Evolutionary conservation across 805 yeast genomes (phyloP).

Genomic region (Candida caryicola): DNA sequence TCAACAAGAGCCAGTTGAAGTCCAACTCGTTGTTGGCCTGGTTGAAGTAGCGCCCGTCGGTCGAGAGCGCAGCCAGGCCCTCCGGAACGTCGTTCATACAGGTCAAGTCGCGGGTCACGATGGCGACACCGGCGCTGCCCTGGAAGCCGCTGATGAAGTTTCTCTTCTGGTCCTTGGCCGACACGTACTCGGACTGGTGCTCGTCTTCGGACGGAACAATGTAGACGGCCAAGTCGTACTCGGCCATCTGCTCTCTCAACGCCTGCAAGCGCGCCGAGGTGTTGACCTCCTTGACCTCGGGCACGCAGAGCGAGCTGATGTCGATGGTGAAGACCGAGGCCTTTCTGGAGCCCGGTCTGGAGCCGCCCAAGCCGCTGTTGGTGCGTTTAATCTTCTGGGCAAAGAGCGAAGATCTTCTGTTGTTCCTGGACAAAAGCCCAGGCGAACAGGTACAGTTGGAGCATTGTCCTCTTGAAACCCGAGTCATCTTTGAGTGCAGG

Average conservation of each 20-base stretch:
- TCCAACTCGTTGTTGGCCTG: constrained; percentile 60
- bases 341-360: constrained; percentile 32
- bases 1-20: constrained; percentile 56
- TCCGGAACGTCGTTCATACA: constrained; percentile 53
- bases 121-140: constrained; percentile 62
- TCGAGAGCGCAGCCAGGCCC: constrained; percentile 53
- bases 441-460: constrained; percentile 82
- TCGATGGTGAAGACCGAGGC: constrained; percentile 43
- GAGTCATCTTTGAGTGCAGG: constrained; percentile 19
- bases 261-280: constrained; percentile 39
- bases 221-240: constrained; percentile 48
- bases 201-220: constrained; percentile 61
- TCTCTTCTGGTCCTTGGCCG: constrained; percentile 52
- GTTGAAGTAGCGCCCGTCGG: constrained; percentile 60
- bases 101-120: constrained; percentile 51
- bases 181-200: constrained; percentile 62
- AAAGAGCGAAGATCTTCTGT: constrained; percentile 55
- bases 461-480: constrained; percentile 48
- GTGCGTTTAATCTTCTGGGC: constrained; percentile 32
- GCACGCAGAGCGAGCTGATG: constrained; percentile 40
- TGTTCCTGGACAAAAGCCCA: constrained; percentile 67
- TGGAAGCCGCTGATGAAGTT: constrained; percentile 57
- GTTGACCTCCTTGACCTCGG: constrained; percentile 48
- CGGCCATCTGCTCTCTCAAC: constrained; percentile 38
- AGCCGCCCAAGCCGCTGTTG: constrained; percentile 18